phyloP scores from a whole-genome alignment of 257 asterid genomes.

The Solanum acaule region DNA sequence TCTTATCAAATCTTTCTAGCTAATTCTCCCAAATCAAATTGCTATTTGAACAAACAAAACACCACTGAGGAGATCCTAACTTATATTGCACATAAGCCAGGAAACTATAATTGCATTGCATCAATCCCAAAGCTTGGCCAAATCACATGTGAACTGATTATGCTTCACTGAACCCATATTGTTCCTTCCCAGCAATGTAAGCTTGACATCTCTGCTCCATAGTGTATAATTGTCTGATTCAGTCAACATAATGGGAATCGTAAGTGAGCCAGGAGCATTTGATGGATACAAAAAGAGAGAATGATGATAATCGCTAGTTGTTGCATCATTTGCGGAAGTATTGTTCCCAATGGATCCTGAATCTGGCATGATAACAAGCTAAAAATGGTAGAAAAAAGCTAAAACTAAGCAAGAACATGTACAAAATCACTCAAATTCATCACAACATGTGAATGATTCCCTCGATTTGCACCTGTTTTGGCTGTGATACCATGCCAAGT shows the following conservation, averaged over 20 bases:
- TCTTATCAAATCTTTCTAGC: background rate
- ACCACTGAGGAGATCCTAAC: background rate
- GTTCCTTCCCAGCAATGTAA: background rate
- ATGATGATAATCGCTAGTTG: background rate
- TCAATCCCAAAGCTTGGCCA: background rate
- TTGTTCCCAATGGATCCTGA: background rate
- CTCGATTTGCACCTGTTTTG: background rate
- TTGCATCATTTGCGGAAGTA: background rate
- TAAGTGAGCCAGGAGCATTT: background rate
- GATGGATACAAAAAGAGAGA: background rate
- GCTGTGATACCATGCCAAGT: background rate
- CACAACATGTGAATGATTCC: background rate
- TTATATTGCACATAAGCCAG: background rate
- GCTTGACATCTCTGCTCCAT: background rate
- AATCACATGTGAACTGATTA: background rate
- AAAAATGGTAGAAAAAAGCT: background rate
- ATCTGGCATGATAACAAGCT: background rate
- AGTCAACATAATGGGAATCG: background rate
- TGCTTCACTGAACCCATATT: background rate
- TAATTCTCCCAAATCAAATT: background rate
- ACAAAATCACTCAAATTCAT: background rate
- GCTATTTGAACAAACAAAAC: background rate
- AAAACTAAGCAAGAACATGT: background rate
- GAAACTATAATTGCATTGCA: background rate
- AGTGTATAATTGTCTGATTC: background rate